A percentile compares a stretch with the other conserved stretches of the same genome.
Conservation (phyloP, 768 basidiomycete species). For the Boletus rufocinnamomeus region DNA sequence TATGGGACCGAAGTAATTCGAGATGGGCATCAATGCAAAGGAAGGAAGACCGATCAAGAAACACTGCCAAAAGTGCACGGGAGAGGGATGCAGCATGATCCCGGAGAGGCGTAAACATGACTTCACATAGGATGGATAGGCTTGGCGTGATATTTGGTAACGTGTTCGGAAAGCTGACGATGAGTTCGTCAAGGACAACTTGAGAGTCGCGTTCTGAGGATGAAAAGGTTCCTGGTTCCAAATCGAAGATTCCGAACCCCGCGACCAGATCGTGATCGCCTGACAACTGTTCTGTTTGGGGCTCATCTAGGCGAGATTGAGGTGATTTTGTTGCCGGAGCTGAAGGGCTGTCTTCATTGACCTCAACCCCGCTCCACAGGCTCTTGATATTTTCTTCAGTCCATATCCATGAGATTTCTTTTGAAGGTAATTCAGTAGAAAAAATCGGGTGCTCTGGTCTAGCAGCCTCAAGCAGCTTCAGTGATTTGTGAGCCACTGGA, state of each 20-base stretch:
- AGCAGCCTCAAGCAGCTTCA: slow-evolving; percentile 64
- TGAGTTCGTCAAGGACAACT: slow-evolving; percentile 46
- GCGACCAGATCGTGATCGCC: slow-evolving; percentile 39
- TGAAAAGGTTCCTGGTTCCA: slow-evolving; percentile 57
- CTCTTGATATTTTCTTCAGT: slow-evolving; percentile 16
- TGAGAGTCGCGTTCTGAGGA: slow-evolving; percentile 23
- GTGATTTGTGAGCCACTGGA: slow-evolving; percentile 66
- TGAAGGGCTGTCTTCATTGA: neutral
- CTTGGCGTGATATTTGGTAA: slow-evolving; percentile 69
- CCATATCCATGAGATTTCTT: slow-evolving; percentile 55
- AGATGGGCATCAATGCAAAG: slow-evolving; percentile 72
- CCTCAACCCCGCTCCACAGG: slow-evolving; percentile 10
- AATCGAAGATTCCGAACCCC: slow-evolving; percentile 60
- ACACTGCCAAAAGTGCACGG: slow-evolving; percentile 61
- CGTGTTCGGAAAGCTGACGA: slow-evolving; percentile 54
- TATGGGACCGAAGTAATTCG: slow-evolving; percentile 68
- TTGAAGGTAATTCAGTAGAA: slow-evolving; percentile 30
- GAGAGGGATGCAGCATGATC: slow-evolving; percentile 66
- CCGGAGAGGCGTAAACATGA: slow-evolving; percentile 62
- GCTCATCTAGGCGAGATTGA: neutral
- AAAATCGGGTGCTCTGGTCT: slow-evolving; percentile 64
- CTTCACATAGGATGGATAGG: slow-evolving; percentile 58
- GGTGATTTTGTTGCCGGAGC: neutral
- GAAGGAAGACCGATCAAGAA: slow-evolving; percentile 62
- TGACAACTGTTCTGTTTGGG: neutral